Evolutionary conservation across 2,329 filamentous ascomycete species (phyloP).

Genomic region (Rutstroemia sydowiana): DNA sequence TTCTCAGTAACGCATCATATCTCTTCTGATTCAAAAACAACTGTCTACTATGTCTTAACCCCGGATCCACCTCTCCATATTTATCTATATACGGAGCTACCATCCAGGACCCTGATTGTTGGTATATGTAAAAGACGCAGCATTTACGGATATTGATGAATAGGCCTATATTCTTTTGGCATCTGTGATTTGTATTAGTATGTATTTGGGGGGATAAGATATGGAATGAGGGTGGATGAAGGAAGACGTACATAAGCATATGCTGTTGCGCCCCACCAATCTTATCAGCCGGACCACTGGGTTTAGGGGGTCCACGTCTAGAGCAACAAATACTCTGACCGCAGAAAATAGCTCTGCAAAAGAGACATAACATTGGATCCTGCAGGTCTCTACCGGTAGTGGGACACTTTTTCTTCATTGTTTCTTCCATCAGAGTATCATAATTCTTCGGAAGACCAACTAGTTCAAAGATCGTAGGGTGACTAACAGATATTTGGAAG

Average conservation of each 20-base stretch:
- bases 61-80: conserved; percentile 92
- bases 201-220: too few relatives aligned
- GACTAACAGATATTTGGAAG: conserved; percentile 44
- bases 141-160: conserved; percentile 98
- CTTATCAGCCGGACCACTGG: conserved; percentile 34
- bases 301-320: conserved; percentile 40
- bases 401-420: conserved; percentile 74
- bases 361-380: conserved; percentile 85
- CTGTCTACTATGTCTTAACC: conserved; percentile 78
- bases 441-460: conserved; percentile 88
- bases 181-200: conserved; percentile 46
- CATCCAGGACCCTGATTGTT: conserved; percentile 73
- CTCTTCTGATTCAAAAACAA: conserved; percentile 88
- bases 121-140: conserved; percentile 80
- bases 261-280: conserved; percentile 88
- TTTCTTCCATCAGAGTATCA: conserved; percentile 86
- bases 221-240: neutral
- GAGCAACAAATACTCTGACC: conserved; percentile 89
- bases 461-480: conserved; percentile 90
- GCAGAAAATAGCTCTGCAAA: conserved; percentile 96
- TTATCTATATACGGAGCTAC: conserved; percentile 90
- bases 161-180: conserved; percentile 81
- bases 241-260: conserved; percentile 56
- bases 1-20: conserved; percentile 81
- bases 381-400: conserved; percentile 86